Conservation (phyloP, 2,329 filamentous ascomycete genomes). For the Ophiostoma angusticollis region DNA sequence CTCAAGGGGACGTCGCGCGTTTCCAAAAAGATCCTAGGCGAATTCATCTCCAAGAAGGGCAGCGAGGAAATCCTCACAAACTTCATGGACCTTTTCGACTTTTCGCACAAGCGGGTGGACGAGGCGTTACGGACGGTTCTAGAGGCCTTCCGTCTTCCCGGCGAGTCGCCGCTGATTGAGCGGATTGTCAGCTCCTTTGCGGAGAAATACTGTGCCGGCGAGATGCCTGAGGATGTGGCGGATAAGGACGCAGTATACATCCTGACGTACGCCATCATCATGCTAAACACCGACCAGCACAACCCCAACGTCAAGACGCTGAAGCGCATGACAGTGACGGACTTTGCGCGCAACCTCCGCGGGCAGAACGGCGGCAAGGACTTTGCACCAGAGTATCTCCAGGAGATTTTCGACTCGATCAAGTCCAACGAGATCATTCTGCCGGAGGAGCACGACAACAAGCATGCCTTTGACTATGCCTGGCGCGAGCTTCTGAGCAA, state of each 20-base stretch:
- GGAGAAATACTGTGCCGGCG: constrained; percentile 65
- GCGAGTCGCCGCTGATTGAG: constrained; percentile 86
- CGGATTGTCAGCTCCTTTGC: constrained; percentile 80
- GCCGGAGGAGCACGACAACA: constrained; percentile 93
- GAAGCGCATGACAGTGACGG: constrained; percentile 71
- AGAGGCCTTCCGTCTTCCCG: constrained; percentile 83
- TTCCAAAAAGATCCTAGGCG: constrained; percentile 81
- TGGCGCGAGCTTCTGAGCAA: constrained; percentile 92
- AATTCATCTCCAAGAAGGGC: constrained; percentile 81
- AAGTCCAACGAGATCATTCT: constrained; percentile 89
- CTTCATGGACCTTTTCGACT: constrained; percentile 82
- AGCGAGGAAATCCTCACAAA: constrained; percentile 76
- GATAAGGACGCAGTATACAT: constrained; percentile 84
- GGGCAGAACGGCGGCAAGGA: constrained; percentile 79
- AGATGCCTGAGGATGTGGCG: constrained; percentile 59
- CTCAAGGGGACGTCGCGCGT: constrained; percentile 76
- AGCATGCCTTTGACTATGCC: constrained; percentile 91
- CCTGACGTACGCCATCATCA: constrained; percentile 89
- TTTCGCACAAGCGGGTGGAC: constrained; percentile 72
- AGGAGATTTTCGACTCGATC: constrained; percentile 83
- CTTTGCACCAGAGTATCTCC: constrained; percentile 71
- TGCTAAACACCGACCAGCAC: constrained; percentile 94
- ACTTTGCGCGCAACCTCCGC: constrained; percentile 80
- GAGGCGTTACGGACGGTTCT: constrained; percentile 81
- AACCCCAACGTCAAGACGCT: constrained; percentile 74